Conservation (phyloP, 2,329 filamentous ascomycete species). For the Fusarium anthophilum region DNA sequence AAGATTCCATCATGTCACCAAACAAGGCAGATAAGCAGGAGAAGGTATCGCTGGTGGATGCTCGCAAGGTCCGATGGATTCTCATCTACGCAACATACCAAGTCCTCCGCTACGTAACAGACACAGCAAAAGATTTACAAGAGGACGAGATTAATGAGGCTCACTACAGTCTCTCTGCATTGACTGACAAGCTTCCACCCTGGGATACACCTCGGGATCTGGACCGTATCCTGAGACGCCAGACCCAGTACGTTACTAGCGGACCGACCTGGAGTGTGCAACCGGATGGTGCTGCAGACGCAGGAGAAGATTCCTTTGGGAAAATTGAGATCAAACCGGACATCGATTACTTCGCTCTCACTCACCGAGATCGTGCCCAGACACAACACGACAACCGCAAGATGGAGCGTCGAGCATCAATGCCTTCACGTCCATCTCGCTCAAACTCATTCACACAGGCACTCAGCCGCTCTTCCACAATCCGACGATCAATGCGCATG, state of each 20-base stretch:
- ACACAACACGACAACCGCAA: conserved; percentile 7
- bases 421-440: conserved; percentile 37
- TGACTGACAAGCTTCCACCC: conserved; percentile 54
- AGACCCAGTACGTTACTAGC: conserved; percentile 41
- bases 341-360: conserved; percentile 63
- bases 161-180: conserved; percentile 65
- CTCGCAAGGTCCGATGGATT: conserved; percentile 81
- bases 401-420: conserved; percentile 29
- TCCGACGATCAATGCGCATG: conserved; percentile 48
- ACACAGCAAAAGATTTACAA: conserved; percentile 67
- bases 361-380: conserved; percentile 44
- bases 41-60: conserved; percentile 67
- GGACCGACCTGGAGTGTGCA: conserved; percentile 17
- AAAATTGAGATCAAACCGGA: conserved; percentile 62
- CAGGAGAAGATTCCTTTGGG: conserved; percentile 5
- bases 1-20: conserved; percentile 60
- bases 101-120: conserved; percentile 72
- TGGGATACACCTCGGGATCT: conserved; percentile 53
- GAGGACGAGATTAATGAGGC: conserved; percentile 66
- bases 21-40: conserved; percentile 65
- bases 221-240: conserved; percentile 42
- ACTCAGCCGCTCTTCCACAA: conserved; percentile 47
- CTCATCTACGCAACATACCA: conserved; percentile 79
- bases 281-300: background rate
- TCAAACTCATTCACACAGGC: conserved; percentile 45